A percentile compares a stretch with the other conserved stretches of the same genome.
phyloP scores from a whole-genome alignment of 225 moss, liverwort and hornwort genomes.

The Antitrichia curtipendula region DNA sequence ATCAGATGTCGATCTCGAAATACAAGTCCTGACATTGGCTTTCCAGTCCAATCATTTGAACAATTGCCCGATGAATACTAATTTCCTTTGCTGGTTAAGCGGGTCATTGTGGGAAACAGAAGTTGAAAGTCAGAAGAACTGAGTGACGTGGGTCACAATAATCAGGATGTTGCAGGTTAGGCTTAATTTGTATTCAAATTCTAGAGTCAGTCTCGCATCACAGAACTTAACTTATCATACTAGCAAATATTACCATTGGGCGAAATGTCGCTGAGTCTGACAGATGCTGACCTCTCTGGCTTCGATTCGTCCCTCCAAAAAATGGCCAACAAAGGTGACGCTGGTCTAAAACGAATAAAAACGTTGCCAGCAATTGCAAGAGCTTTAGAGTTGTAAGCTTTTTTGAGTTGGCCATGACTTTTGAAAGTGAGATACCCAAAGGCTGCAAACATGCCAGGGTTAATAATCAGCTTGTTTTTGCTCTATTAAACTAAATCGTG shows the following conservation, averaged over 20 bases:
- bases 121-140: background rate
- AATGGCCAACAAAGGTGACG: background rate
- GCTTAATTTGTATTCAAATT: background rate
- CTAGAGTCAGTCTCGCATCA: background rate
- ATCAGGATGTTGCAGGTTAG: background rate
- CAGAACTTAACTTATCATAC: background rate
- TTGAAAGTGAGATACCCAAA: background rate
- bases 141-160: background rate
- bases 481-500: background rate
- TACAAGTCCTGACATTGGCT: background rate
- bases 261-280: background rate
- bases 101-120: background rate
- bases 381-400: background rate
- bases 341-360: background rate
- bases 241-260: background rate
- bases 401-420: background rate
- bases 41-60: background rate
- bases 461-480: background rate
- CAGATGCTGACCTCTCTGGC: background rate
- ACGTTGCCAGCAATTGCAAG: background rate
- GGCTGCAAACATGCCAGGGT: background rate
- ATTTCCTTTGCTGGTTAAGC: background rate
- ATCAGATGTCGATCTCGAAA: background rate
- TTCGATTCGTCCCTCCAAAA: no score
- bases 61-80: background rate